Evolutionary conservation across 441 rosid species (phyloP), one percentile per base, ranked within the genome.

Genomic region (Monsonia emarginata): DNA sequence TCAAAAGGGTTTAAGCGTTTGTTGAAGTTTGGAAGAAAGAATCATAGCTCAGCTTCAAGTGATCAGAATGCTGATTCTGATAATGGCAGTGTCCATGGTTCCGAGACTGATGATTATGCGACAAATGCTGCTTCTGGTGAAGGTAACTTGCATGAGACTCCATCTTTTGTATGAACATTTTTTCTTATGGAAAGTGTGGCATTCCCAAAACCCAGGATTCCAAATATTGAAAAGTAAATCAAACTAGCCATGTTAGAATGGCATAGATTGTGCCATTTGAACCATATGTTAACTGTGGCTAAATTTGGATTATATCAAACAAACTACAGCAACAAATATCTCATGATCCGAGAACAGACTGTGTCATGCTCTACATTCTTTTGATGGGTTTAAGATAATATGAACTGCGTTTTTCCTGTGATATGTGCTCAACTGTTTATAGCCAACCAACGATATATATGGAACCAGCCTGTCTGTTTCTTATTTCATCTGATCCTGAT

Each of bases 11-110:
- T 95, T 62, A 77, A 78, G 72, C 75, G 87, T 74, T 81, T 95
- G 66, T 82, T 91, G 81, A 91, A 86, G 83, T 88, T 95, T 73
- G 97, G 96, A 40, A 83, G 82, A 78, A 95, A 87, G 80, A 84
- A 79, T 71, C 90, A 83, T 69, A 63, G 74, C 67, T 83, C 87
- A 38, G 76, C 82, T 58, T 30, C 85, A 26, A 70, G 78, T 64
- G 96, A 87, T 44, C 72, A 68, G 26, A 75, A 74, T 48, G 42
- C 61, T 61, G 89, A 86, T 63, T 77, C 71, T 9, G 85, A 83
- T 66, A 78, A 57, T 72, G 76, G 22, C 54, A 76, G 81, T 61
- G 11, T 52, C 61, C 79, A 67, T 74, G 83, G 75, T 74, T 79
- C 79, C 1, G 90, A 84, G 76, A 82, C 75, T 40, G 83, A 88